Conservation (phyloP, 805 yeast species). For the Ogataea glucozyma region DNA sequence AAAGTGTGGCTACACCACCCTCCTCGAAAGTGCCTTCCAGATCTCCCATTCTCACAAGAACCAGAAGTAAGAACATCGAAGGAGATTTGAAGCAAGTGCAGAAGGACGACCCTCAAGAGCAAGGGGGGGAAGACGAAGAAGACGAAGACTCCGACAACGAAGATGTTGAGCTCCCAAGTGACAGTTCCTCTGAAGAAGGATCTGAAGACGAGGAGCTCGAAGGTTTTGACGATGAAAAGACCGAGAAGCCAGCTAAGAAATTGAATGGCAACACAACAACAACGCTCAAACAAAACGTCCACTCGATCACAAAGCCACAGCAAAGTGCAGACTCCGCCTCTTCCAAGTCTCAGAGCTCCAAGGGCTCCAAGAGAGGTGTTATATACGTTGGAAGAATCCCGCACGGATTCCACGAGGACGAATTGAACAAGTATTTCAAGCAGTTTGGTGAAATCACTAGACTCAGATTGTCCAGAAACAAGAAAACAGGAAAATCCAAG, state of each 20-base stretch:
- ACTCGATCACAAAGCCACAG: constrained; percentile 28
- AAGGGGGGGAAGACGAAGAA: constrained; percentile 11
- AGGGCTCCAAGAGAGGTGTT: constrained; percentile 54
- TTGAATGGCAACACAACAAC: constrained; percentile 9
- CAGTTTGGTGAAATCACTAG: constrained; percentile 89
- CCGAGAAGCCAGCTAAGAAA: constrained; percentile 4
- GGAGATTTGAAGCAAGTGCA: constrained; percentile 13
- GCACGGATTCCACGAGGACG: constrained; percentile 84
- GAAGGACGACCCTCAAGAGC: constrained; percentile 12
- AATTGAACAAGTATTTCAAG: constrained; percentile 73
- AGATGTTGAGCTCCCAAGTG: constrained; percentile 22
- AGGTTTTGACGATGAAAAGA: constrained; percentile 20
- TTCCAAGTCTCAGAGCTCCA: constrained; percentile 7
- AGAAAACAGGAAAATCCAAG: constrained; percentile 85
- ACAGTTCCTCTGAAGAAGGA: constrained; percentile 10
- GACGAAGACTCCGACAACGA: constrained; percentile 15
- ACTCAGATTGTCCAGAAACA: constrained; percentile 82
- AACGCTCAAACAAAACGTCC: constrained; percentile 23
- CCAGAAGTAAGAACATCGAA: constrained; percentile 17
- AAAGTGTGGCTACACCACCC: constrained; percentile 15
- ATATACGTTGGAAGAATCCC: constrained; percentile 92
- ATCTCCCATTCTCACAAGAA: constrained; percentile 28
- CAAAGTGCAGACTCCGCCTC: constrained; percentile 5
- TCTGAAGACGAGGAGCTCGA: constrained; percentile 21
- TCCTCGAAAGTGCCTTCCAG: constrained; percentile 21